Evolutionary conservation across 2,329 filamentous ascomycete genomes (phyloP).

Genomic region (Gnomoniopsis smithogilvyi): DNA sequence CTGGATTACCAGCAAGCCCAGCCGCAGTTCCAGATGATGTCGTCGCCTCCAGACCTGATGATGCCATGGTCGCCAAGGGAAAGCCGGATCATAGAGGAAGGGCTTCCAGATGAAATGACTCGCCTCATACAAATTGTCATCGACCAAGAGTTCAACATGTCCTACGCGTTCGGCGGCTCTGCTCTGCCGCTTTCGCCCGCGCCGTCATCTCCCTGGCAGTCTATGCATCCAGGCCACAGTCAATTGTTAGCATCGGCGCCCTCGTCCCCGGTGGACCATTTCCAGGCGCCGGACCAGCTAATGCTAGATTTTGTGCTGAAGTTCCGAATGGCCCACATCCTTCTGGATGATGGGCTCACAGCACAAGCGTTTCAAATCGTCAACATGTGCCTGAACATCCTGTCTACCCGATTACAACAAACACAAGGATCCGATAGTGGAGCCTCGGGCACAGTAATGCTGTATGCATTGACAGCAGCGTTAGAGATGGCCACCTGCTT

Average conservation of each 20-base stretch:
- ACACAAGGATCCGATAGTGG: background rate
- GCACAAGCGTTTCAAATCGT: background rate
- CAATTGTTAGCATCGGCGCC: background rate
- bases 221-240: background rate
- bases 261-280: background rate
- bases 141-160: conserved; percentile 4
- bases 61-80: background rate
- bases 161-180: background rate
- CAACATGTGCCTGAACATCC: background rate
- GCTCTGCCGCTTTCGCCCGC: background rate
- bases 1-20: background rate
- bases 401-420: conserved; percentile 5
- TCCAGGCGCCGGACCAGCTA: background rate
- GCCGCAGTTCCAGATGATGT: background rate
- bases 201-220: background rate
- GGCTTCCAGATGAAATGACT: background rate
- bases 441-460: background rate
- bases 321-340: conserved; percentile 5
- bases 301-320: conserved; percentile 13
- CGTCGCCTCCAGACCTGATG: background rate
- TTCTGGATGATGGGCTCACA: conserved; percentile 2
- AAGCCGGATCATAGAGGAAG: background rate
- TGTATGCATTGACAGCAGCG: conserved; percentile 7
- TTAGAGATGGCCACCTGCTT: conserved; percentile 5
- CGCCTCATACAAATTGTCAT: conserved; percentile 2